Base-by-base conservation (phyloP, 2,329 filamentous ascomycete species). In the Ceratocystis smalleyi region DNA sequence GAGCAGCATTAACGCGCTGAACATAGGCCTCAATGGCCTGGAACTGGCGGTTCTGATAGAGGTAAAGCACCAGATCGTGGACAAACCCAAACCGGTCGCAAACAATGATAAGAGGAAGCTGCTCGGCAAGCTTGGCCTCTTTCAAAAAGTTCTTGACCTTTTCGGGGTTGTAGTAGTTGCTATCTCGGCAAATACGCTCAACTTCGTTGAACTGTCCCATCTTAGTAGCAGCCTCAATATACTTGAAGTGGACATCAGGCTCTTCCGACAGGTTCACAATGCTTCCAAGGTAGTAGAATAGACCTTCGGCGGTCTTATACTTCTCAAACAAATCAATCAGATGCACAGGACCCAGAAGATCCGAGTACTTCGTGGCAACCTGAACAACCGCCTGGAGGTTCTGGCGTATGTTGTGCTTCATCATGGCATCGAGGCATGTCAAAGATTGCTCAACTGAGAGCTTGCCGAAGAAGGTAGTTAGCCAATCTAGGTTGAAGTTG, bases 61-160 rank as follows among this genome's bases (percentile, higher is more conserved):
- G 83, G 76, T 94, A 96, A 24, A 99, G 82, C 55, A 99, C 90
- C 72, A 99, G 77, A 72, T 99, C 94, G 72, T 99, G 94, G 51
- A 97, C 90, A 72, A 99, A 96, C 78, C 97, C 95, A 82, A 95
- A 96, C n/a, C 92, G 89, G 73, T 99, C 94, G 77, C 95, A 99
- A 66, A 99, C 91, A 70, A 97, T 96, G 76, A 99, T 99, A 64
- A 99, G 79, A 54, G 94, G 94, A 54, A 99, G 81, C 77, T 96
- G 92, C 75, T 99, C 94, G 1, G 87, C 85, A 55, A 99, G 80
- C 69, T 86, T 88, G 64, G 94, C 92, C 74, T 99, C 95, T 78
- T 99, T 99, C 67, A 99, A 79, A 83, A 97, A 99, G 79, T 99
- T 99, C 81, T 96, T 96, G 65, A 96, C 90, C 80, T 96, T 95